A percentile compares a stretch with the other conserved stretches of the same genome.
Conservation (phyloP, 192 early-diverging fungal genomes). For the Polychytrium aggregatum region DNA sequence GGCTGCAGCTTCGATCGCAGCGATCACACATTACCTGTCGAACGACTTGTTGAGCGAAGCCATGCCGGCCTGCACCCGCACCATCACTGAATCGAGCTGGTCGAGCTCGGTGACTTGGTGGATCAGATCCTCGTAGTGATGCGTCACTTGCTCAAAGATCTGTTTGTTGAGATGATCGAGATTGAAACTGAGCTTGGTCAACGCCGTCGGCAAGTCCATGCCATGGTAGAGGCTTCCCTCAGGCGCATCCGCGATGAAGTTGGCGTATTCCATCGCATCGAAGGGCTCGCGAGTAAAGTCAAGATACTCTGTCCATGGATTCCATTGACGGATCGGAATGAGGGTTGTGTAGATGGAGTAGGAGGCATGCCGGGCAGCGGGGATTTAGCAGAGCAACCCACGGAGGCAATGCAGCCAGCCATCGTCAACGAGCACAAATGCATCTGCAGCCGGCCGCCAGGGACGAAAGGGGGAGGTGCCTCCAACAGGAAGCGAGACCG, state of each 20-base stretch:
- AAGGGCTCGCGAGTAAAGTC: constrained; percentile 52
- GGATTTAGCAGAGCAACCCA: too few species aligned
- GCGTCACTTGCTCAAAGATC: constrained; percentile 58
- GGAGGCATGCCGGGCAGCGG: too few species aligned
- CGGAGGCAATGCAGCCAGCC: too few species aligned
- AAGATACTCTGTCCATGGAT: constrained; percentile 65
- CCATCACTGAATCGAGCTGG: constrained; percentile 41
- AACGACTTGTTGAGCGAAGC: constrained; percentile 41
- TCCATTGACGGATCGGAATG: too few species aligned
- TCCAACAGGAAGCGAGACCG: too few species aligned
- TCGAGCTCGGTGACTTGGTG: constrained; percentile 55
- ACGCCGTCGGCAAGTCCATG: constrained; percentile 49
- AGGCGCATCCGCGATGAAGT: constrained; percentile 48
- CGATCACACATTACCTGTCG: constrained; percentile 32
- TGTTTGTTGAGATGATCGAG: constrained; percentile 67
- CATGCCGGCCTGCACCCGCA: constrained; percentile 40
- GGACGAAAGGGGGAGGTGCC: too few species aligned
- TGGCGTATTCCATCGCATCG: constrained; percentile 58
- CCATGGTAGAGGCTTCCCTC: constrained; percentile 36
- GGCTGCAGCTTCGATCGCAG: too few species aligned
- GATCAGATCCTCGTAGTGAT: constrained; percentile 56
- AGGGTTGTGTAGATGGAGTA: too few species aligned
- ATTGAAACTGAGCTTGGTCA: constrained; percentile 54
- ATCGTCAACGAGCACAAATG: too few species aligned
- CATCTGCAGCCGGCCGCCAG: too few species aligned